Base-by-base conservation (phyloP, 768 basidiomycete species). In the Calocybe indica region DNA sequence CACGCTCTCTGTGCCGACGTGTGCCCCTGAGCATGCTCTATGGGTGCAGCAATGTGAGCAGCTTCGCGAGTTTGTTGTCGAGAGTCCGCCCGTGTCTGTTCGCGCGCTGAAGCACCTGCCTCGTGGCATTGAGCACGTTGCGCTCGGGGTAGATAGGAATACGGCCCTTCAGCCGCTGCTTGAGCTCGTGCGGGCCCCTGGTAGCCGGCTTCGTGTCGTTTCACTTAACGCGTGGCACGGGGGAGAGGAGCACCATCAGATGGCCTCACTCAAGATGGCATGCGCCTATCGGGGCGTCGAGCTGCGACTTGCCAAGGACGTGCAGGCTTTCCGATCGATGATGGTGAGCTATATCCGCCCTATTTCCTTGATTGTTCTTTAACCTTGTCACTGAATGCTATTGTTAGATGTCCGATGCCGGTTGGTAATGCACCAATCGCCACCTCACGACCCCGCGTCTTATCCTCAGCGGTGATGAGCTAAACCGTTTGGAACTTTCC, bases 221-320 rank as follows among this genome's bases (percentile, higher is more conserved):
- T 79, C 76, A 7, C 63, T 83, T 38, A 75, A 80, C 46, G 37
- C 81, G 36, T 80, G 79, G 73, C 66, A 71, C 37, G 73, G 73
- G 35, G 78, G 79, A 2, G 63, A 73, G 39, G 58, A 55, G 9
- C 77, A 85, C 47, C 64, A 72, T 35, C 69, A 76, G 52, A 68
- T 84, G 32, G 56, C 76, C 15, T 67, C 69, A 35, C 65, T 89
- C 50, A 79, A 74, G 64, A 80, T 83, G 54, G 76, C 75, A 4
- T 89, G 86, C 61, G 82, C 80, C 11, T 71, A 72, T 55, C 70
- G 72, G 50, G 84, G 84, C 40, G 69, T 87, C 39, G 74, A 75
- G 29, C 60, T 87, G 53, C 62, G 64, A 45, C 62, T 80, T 33
- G 76, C 76, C 29, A 62, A 61, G 40, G 76, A 83, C 55, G 66